Evolutionary conservation across 2,329 filamentous ascomycete genomes (phyloP).

Genomic region (Neonectria punicea): DNA sequence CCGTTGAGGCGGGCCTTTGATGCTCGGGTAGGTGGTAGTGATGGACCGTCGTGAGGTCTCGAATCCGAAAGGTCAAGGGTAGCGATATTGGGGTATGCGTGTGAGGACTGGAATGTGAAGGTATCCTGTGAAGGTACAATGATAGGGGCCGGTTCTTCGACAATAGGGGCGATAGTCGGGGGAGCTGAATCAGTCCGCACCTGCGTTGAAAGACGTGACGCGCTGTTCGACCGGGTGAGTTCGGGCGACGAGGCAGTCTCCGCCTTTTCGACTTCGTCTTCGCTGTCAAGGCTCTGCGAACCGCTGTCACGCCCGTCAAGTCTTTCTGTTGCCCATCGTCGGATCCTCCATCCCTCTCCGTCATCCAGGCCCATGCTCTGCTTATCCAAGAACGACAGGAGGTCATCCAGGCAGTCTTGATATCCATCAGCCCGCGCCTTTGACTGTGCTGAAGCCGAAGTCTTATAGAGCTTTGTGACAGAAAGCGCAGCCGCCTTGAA

Average conservation of each 20-base stretch:
- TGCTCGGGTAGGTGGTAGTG: conserved; percentile 41
- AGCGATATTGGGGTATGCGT: conserved; percentile 69
- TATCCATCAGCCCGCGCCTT: conserved; percentile 85
- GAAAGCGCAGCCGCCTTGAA: conserved; percentile 94
- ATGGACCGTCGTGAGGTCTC: conserved; percentile 52
- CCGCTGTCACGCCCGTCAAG: conserved; percentile 70
- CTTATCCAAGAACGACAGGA: conserved; percentile 86
- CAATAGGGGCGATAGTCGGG: conserved; percentile 40
- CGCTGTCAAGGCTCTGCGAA: conserved; percentile 69
- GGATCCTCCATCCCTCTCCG: conserved; percentile 76
- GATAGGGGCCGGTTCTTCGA: conserved; percentile 51
- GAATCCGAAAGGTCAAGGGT: conserved; percentile 69
- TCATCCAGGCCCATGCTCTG: conserved; percentile 81
- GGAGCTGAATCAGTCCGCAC: conserved; percentile 41
- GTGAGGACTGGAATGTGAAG: conserved; percentile 76
- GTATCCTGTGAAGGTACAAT: conserved; percentile 66
- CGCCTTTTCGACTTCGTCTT: conserved; percentile 74
- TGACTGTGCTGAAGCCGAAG: conserved; percentile 80
- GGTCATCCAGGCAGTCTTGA: conserved; percentile 91
- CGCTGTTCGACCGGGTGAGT: conserved; percentile 59
- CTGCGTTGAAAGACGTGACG: conserved; percentile 48
- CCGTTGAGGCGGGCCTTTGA: conserved; percentile 45
- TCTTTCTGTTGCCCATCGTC: conserved; percentile 75
- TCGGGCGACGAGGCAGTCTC: conserved; percentile 70
- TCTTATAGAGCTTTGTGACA: conserved; percentile 97